Evolutionary conservation across 106 monocot species (phyloP).

Genomic region (Dendrobium officinale): DNA sequence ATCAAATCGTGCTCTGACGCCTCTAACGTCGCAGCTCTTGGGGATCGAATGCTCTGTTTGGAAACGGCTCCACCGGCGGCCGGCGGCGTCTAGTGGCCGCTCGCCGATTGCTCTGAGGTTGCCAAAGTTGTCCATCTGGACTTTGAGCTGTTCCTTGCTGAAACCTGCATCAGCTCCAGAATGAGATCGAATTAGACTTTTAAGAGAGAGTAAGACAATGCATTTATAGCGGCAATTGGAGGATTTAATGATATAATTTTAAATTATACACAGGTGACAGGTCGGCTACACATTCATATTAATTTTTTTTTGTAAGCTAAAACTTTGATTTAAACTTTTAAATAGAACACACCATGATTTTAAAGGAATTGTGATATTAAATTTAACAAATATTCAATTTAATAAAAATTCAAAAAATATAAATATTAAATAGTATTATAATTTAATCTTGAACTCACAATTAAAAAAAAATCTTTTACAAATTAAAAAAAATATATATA

Average conservation of each 20-base stretch:
- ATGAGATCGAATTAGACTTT: neutral
- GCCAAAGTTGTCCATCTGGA: constrained; percentile 13
- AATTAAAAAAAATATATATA: neutral
- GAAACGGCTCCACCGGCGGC: constrained; percentile 13
- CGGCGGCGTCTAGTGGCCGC: constrained; percentile 7
- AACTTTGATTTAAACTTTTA: too few species aligned
- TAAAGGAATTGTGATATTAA: too few species aligned
- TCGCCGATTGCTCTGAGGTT: constrained; percentile 11
- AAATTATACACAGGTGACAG: too few species aligned
- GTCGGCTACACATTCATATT: neutral
- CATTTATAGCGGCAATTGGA: too few species aligned
- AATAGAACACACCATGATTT: too few species aligned
- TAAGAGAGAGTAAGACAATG: too few species aligned
- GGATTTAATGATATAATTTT: too few species aligned
- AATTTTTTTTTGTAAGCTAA: neutral
- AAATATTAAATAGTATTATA: too few species aligned
- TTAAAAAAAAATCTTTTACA: neutral
- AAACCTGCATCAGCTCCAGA: constrained; percentile 9
- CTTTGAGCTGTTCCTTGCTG: constrained; percentile 22
- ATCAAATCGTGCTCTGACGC: constrained; percentile 17
- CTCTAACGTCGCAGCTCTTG: constrained; percentile 6
- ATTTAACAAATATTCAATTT: too few species aligned
- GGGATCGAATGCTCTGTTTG: constrained; percentile 15
- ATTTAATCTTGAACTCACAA: too few species aligned
- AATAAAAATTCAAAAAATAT: too few species aligned